Evolutionary conservation across 2,329 filamentous ascomycete genomes (phyloP).

Genomic region (Diatrype stigma): DNA sequence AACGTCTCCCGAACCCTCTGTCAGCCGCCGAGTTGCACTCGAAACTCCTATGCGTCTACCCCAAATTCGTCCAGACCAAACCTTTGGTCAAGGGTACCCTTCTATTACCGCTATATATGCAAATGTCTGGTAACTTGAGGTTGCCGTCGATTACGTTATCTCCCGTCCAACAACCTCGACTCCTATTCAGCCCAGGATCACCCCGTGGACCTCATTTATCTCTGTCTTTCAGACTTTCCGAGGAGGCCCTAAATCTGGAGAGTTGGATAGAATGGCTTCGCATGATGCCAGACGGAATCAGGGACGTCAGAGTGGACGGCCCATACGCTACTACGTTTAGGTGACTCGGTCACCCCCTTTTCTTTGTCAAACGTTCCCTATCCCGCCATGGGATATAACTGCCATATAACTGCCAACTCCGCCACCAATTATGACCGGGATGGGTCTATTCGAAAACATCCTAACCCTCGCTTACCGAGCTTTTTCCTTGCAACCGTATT

Average conservation of each 20-base stretch:
- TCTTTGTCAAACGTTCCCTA: background rate
- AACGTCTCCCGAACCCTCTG: slow-evolving; percentile 38
- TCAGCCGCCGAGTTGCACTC: slow-evolving; percentile 52
- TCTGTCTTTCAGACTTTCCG: slow-evolving; percentile 46
- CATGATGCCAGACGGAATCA: slow-evolving; percentile 53
- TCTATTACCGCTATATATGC: slow-evolving; percentile 52
- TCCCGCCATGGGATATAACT: background rate
- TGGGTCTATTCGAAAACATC: background rate
- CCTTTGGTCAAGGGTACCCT: slow-evolving; percentile 46
- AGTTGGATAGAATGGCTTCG: slow-evolving; percentile 56
- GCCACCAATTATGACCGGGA: background rate
- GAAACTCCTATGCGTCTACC: slow-evolving; percentile 48
- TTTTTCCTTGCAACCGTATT: background rate
- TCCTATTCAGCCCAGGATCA: slow-evolving; percentile 36
- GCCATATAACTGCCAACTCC: too few relatives aligned
- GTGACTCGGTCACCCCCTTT: slow-evolving; percentile 21
- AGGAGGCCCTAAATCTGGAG: slow-evolving; percentile 48
- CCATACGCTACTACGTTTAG: slow-evolving; percentile 39
- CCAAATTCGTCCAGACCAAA: slow-evolving; percentile 47
- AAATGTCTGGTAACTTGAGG: slow-evolving; percentile 49
- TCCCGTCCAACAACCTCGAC: slow-evolving; percentile 39
- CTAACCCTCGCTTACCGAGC: background rate
- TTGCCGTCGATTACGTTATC: slow-evolving; percentile 54
- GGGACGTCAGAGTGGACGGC: slow-evolving; percentile 51
- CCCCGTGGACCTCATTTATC: slow-evolving; percentile 39